Conservation (phyloP, 2,329 filamentous ascomycete genomes). For the Capronia coronata region DNA sequence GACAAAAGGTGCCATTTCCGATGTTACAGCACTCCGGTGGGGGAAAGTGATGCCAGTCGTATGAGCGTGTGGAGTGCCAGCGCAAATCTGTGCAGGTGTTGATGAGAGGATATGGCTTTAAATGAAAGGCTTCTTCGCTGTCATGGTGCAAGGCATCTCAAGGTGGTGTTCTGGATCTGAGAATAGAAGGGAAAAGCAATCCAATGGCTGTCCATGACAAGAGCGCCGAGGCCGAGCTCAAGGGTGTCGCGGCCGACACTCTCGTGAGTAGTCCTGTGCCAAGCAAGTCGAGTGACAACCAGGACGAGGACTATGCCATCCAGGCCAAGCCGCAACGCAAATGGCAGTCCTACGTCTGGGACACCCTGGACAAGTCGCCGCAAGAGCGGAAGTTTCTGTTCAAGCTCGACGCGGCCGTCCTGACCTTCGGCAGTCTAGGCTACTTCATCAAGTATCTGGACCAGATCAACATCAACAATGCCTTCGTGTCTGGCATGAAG, state of each 20-base stretch:
- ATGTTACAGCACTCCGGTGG: too few relatives aligned
- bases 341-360: constrained; percentile 49
- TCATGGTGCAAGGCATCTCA: too few relatives aligned
- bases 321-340: constrained; percentile 33
- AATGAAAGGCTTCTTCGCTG: too few relatives aligned
- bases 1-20: too few relatives aligned
- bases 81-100: too few relatives aligned
- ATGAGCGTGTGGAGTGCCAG: too few relatives aligned
- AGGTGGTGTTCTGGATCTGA: too few relatives aligned
- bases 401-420: constrained; percentile 52
- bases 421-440: constrained; percentile 51
- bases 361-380: constrained; percentile 47
- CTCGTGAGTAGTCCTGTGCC: not conserved
- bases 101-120: too few relatives aligned
- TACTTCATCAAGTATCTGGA: constrained; percentile 54
- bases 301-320: constrained; percentile 14
- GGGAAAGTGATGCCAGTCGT: too few relatives aligned
- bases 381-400: constrained; percentile 46
- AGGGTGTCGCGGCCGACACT: constrained; percentile 4
- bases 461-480: constrained; percentile 37
- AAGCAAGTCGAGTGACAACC: constrained; percentile 2
- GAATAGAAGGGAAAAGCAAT: not conserved
- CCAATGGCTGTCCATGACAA: constrained; percentile 11
- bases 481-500: constrained; percentile 50
- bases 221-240: constrained; percentile 7